These are phyloP conservation scores for Skeletonema grethae DNA, from an alignment of 108 stramenopile genomes.

Conservation along the genomic window DNA sequence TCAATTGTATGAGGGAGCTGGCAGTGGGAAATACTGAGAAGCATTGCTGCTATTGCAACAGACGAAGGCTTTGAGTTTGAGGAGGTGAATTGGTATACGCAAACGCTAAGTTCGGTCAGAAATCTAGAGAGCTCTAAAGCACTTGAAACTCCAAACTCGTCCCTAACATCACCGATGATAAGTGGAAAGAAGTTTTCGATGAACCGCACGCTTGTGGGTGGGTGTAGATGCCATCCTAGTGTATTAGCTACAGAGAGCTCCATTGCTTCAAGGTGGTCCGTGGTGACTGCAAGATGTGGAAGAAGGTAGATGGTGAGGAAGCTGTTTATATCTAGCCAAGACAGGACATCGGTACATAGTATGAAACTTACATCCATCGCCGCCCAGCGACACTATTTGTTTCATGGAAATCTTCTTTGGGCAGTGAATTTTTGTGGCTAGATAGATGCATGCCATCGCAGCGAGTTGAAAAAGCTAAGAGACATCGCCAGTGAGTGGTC, in stretches of 20 bases:
- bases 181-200: constrained; percentile 38
- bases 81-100: constrained; percentile 31
- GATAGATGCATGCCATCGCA: constrained; percentile 34
- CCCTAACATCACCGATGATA: not conserved
- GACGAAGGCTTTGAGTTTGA: constrained; percentile 22
- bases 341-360: not conserved
- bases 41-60: constrained; percentile 35
- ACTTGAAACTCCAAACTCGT: not conserved
- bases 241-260: constrained; percentile 24
- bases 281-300: not conserved
- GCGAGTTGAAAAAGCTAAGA: constrained; percentile 28
- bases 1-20: constrained; percentile 1
- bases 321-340: not conserved
- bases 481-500: not conserved
- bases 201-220: constrained; percentile 28
- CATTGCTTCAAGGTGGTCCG: constrained; percentile 27
- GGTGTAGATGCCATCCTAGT: constrained; percentile 32
- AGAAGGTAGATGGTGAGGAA: not conserved
- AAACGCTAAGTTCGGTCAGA: constrained; percentile 36
- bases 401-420: constrained; percentile 21
- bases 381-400: constrained; percentile 26
- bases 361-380: constrained; percentile 6
- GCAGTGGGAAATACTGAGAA: constrained; percentile 26
- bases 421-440: constrained; percentile 39
- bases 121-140: constrained; percentile 34